Evolutionary conservation across 2,329 filamentous ascomycete genomes (phyloP).

Genomic region (Amauroascus verrucosus): DNA sequence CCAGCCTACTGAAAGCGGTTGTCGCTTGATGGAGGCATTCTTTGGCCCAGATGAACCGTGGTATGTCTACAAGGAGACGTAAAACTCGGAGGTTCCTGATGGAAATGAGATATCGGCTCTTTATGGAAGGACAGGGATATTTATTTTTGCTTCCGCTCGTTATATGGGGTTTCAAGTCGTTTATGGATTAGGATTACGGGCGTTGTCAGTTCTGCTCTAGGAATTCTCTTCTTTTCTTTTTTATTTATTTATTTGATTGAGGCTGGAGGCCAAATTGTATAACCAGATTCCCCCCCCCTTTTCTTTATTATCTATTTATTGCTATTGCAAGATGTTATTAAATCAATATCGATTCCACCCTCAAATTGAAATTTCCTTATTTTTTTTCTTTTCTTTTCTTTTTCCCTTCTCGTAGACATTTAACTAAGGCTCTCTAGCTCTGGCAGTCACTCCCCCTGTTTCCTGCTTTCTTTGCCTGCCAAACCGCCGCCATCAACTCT

Average conservation of each 20-base stretch:
- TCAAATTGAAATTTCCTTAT: background rate
- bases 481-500: background rate
- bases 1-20: conserved; percentile 54
- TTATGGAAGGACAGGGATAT: no score
- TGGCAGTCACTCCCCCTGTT: background rate
- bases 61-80: conserved; percentile 48
- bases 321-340: no score
- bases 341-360: no score
- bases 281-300: conserved; percentile 1
- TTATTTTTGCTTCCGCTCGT: no score
- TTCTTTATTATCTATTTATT: background rate
- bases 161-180: no score
- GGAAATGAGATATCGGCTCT: no score
- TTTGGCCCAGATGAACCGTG: conserved; percentile 47
- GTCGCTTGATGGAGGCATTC: conserved; percentile 48
- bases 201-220: no score
- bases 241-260: background rate
- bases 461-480: background rate
- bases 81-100: no score
- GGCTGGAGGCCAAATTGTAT: background rate
- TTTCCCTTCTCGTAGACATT: no score
- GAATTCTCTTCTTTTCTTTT: background rate
- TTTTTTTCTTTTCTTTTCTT: no score
- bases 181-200: no score
- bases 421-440: background rate